A percentile compares a stretch with the other conserved stretches of the same genome.
These are phyloP conservation scores for Blastocystis sp. DNA, from an alignment of 352 stramenopile species.

Conservation along the genomic window DNA sequence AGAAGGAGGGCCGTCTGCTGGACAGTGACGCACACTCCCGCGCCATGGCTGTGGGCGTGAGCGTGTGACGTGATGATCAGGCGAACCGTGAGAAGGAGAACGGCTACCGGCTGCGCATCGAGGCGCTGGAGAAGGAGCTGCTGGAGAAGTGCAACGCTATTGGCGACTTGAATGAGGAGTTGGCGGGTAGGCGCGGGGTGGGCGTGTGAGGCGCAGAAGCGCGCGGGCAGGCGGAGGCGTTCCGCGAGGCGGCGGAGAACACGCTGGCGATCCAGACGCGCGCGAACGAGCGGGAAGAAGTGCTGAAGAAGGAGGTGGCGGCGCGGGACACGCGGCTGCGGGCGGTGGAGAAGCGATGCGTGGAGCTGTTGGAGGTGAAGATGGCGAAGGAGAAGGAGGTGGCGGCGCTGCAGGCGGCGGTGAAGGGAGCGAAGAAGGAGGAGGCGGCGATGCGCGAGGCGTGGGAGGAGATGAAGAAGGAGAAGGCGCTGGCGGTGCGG, in stretches of 20 bases:
- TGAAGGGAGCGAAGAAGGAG: not conserved
- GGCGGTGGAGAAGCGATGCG: not conserved
- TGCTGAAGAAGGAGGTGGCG: not conserved
- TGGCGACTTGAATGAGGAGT: not conserved
- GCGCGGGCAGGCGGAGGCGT: not conserved
- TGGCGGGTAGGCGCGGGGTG: not conserved
- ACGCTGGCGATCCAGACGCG: constrained; percentile 11
- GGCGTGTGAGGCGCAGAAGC: not conserved
- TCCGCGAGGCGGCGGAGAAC: constrained; percentile 30
- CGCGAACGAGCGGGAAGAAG: not conserved
- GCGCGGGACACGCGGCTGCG: not conserved
- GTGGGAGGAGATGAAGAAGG: not conserved
- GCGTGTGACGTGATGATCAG: not conserved
- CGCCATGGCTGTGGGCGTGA: not conserved
- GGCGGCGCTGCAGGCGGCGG: not conserved
- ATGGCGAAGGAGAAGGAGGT: constrained; percentile 29
- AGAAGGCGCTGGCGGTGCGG: not conserved
- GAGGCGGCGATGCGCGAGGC: constrained; percentile 1
- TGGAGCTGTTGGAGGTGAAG: constrained; percentile 52
- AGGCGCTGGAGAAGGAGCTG: constrained; percentile 16
- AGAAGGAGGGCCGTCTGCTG: constrained; percentile 28
- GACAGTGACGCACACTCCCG: constrained; percentile 25
- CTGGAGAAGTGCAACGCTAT: constrained; percentile 24
- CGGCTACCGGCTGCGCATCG: constrained; percentile 47
- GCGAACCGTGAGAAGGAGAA: constrained; percentile 27